phyloP scores from a whole-genome alignment of 345 rosid genomes.

The Trapa incisa region DNA sequence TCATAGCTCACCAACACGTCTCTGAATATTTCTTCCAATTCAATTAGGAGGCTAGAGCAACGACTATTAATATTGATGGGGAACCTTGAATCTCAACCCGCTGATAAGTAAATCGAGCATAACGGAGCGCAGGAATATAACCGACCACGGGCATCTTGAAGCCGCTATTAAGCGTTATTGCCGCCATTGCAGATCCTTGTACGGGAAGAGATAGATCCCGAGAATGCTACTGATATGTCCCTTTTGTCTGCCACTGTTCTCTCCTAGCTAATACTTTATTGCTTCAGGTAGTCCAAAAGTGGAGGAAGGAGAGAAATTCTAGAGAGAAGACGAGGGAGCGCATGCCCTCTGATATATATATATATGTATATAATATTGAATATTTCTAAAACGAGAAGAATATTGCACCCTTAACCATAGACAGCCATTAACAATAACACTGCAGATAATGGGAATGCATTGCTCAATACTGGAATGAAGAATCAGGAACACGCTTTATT shows the following conservation, averaged over 20 bases:
- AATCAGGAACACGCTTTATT: too few relatives aligned
- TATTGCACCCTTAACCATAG: too few relatives aligned
- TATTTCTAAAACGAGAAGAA: too few relatives aligned
- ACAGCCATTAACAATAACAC: too few relatives aligned
- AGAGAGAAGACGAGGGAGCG: too few relatives aligned
- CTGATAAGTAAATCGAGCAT: neutral
- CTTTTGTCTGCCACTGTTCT: neutral
- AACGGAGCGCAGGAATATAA: neutral
- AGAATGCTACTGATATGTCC: neutral
- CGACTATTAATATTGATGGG: neutral
- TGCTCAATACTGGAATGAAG: too few relatives aligned
- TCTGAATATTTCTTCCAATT: neutral
- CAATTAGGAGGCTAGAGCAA: neutral
- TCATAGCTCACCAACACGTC: neutral
- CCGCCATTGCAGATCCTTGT: conserved; percentile 25
- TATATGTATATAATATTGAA: too few relatives aligned
- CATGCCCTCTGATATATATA: too few relatives aligned
- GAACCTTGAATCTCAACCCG: neutral
- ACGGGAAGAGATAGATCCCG: neutral
- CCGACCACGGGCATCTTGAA: conserved; percentile 69
- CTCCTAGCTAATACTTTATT: too few relatives aligned
- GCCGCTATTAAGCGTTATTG: conserved; percentile 57
- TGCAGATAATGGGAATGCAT: too few relatives aligned
- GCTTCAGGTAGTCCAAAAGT: too few relatives aligned
- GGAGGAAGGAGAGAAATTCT: too few relatives aligned